Evolutionary conservation across 73 alveolate species (phyloP).

Genomic region (Paraurostyla sp.): DNA sequence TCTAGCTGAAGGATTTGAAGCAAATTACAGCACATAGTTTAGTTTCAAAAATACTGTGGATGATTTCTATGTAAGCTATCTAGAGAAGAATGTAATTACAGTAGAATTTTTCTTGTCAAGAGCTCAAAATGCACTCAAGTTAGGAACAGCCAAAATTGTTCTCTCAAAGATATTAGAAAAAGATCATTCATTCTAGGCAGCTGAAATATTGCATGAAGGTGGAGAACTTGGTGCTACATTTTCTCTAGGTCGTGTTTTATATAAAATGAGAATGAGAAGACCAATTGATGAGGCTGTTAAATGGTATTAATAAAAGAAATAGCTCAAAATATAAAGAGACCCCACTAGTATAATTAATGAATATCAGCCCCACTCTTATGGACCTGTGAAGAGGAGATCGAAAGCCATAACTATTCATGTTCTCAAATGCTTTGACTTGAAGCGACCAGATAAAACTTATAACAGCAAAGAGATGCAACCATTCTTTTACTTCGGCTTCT

Average conservation of each 20-base stretch:
- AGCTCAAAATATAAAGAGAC: constrained; percentile 66
- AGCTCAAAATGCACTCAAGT: constrained; percentile 41
- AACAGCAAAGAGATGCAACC: constrained; percentile 49
- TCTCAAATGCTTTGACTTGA: not conserved
- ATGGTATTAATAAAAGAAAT: constrained; percentile 86
- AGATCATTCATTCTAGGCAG: constrained; percentile 39
- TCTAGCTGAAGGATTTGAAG: constrained; percentile 81
- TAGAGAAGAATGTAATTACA: constrained; percentile 73
- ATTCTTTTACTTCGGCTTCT: constrained; percentile 41
- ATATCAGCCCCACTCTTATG: not conserved
- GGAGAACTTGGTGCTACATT: constrained; percentile 36
- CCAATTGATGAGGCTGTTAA: constrained; percentile 91
- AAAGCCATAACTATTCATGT: constrained; percentile 34
- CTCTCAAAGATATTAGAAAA: constrained; percentile 24
- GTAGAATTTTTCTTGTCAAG: constrained; percentile 78
- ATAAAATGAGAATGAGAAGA: constrained; percentile 96
- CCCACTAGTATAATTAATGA: constrained; percentile 5
- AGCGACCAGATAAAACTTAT: constrained; percentile 2
- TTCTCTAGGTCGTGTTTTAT: constrained; percentile 73
- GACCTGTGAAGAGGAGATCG: not conserved
- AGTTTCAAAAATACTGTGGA: constrained; percentile 86
- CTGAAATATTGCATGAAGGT: constrained; percentile 43
- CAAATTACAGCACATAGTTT: constrained; percentile 84
- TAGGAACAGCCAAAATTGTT: constrained; percentile 28
- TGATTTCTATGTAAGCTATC: constrained; percentile 79